Evolutionary conservation across 352 stramenopile species (phyloP).

Genomic region (Phytophthora uliginosa): DNA sequence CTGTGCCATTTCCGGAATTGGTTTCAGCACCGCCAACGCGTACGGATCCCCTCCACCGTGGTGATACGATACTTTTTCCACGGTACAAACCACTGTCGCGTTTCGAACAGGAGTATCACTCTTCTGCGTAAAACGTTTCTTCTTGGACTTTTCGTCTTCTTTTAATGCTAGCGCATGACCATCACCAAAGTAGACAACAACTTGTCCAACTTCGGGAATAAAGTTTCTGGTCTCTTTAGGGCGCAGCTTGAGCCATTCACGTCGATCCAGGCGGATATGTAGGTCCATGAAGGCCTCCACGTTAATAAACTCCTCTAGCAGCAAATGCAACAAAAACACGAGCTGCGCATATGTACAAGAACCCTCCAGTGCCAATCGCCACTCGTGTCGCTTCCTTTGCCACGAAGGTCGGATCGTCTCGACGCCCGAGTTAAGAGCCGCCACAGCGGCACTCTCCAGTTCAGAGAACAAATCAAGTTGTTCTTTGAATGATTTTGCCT

Average conservation of each 20-base stretch:
- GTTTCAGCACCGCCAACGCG: slow-evolving; percentile 65
- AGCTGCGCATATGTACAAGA: slow-evolving; percentile 78
- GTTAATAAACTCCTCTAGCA: slow-evolving; percentile 84
- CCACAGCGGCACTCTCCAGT: slow-evolving; percentile 67
- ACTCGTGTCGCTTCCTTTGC: slow-evolving; percentile 82
- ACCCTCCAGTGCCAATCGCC: slow-evolving; percentile 71
- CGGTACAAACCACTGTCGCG: slow-evolving; percentile 67
- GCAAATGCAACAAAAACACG: slow-evolving; percentile 75
- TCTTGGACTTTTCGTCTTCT: slow-evolving; percentile 82
- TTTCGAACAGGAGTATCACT: slow-evolving; percentile 62
- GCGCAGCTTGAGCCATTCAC: slow-evolving; percentile 84
- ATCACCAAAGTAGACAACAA: slow-evolving; percentile 85
- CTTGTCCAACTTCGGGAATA: slow-evolving; percentile 72
- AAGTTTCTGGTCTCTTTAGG: slow-evolving; percentile 82
- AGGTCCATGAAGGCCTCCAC: slow-evolving; percentile 86
- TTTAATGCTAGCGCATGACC: slow-evolving; percentile 82
- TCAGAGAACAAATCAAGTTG: slow-evolving; percentile 60
- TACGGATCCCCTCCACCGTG: slow-evolving; percentile 87
- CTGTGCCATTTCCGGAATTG: slow-evolving; percentile 38
- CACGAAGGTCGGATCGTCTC: slow-evolving; percentile 79
- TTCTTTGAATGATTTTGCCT: slow-evolving; percentile 41
- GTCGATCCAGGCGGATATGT: slow-evolving; percentile 71
- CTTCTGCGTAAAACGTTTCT: slow-evolving; percentile 80
- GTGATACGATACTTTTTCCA: slow-evolving; percentile 80
- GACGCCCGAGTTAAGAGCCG: slow-evolving; percentile 43